Evolutionary conservation across 768 basidiomycete genomes (phyloP).

Genomic region (Mycena indigotica): DNA sequence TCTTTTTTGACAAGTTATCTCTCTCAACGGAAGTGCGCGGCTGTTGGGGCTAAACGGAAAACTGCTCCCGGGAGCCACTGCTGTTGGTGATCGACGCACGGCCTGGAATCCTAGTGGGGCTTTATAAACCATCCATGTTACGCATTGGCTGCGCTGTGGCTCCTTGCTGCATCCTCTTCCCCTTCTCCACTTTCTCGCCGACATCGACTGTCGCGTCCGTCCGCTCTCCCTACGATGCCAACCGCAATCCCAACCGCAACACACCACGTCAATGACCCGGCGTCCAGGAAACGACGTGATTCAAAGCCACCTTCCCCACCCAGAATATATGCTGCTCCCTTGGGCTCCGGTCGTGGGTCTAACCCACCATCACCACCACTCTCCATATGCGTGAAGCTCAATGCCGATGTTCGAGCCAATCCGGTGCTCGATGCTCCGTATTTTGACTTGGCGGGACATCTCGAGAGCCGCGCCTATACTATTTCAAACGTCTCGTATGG

Average conservation of each 20-base stretch:
- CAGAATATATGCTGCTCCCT: too few species aligned
- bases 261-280: not conserved
- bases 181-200: not conserved
- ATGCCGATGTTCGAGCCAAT: constrained; percentile 26
- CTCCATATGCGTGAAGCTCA: constrained; percentile 23
- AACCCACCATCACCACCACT: constrained; percentile 18
- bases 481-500: constrained; percentile 25
- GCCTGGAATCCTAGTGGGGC: not conserved
- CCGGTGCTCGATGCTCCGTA: constrained; percentile 25
- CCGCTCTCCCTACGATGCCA: not conserved
- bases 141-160: not conserved
- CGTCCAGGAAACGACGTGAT: not conserved
- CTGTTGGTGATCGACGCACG: too few species aligned
- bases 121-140: not conserved
- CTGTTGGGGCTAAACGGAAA: too few species aligned
- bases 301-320: not conserved
- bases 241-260: not conserved
- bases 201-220: not conserved
- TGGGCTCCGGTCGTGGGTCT: not conserved
- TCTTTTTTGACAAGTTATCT: too few species aligned
- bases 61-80: too few species aligned
- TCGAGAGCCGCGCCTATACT: constrained; percentile 29
- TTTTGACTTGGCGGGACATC: constrained; percentile 32
- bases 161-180: not conserved
- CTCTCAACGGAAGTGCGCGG: too few species aligned